Percentiles rank a stretch among this genome's conserved stretches.
phyloP scores from a whole-genome alignment of 2,329 filamentous ascomycete genomes.

The Exserohilum turcica region DNA sequence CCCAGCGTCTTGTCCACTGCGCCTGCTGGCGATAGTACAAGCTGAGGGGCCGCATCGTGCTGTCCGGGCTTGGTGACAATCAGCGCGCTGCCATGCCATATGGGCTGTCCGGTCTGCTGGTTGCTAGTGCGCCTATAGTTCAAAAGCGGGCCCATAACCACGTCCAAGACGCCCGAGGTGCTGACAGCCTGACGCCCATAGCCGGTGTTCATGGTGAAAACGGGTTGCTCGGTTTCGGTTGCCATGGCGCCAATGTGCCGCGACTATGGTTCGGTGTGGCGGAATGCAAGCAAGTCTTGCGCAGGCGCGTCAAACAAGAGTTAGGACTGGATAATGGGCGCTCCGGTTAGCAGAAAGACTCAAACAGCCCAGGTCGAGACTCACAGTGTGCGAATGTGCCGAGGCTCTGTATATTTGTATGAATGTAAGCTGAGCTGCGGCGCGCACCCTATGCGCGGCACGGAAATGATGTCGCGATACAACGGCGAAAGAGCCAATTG shows the following conservation, averaged over 20 bases:
- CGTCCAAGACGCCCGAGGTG: constrained; percentile 55
- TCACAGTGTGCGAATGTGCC: constrained; percentile 22
- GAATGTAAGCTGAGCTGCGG: constrained; percentile 9
- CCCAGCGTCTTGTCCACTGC: constrained; percentile 30
- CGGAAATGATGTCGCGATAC: constrained; percentile 3
- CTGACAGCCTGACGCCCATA: constrained; percentile 44
- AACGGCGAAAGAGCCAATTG: constrained; percentile 4
- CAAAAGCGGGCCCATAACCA: constrained; percentile 73
- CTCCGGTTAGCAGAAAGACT: constrained; percentile 18
- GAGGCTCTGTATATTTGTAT: constrained; percentile 2
- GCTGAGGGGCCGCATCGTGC: constrained; percentile 57
- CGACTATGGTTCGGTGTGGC: neutral
- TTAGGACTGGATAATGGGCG: constrained; percentile 1
- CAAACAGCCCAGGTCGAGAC: constrained; percentile 11
- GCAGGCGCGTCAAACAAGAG: constrained; percentile 5
- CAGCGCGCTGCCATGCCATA: constrained; percentile 85
- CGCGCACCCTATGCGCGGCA: constrained; percentile 9
- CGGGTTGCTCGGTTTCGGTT: neutral
- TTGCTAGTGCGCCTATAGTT: constrained; percentile 78
- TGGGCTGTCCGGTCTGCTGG: constrained; percentile 49
- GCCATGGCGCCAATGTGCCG: constrained; percentile 8
- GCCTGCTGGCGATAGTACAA: constrained; percentile 63
- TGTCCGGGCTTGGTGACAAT: constrained; percentile 78
- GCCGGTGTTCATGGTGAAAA: neutral
- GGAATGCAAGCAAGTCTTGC: neutral